Conservation (phyloP, 768 basidiomycete species). For the Amanita brunnescens region DNA sequence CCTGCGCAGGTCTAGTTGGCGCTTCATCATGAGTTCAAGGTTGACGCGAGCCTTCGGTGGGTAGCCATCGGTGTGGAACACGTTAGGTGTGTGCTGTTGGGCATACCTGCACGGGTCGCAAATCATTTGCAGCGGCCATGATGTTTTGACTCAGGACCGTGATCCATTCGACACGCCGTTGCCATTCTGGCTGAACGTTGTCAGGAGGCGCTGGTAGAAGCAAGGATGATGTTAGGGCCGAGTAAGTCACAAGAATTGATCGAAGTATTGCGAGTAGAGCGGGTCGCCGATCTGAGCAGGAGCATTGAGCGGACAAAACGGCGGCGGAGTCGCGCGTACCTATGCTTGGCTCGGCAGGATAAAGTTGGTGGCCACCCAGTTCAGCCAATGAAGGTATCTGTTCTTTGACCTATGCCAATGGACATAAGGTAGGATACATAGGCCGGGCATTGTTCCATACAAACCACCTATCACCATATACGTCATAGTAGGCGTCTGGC, state of each 20-base stretch:
- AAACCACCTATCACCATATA: conserved; percentile 88
- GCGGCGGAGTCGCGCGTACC: conserved; percentile 29
- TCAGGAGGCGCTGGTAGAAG: conserved; percentile 50
- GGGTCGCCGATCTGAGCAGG: conserved; percentile 58
- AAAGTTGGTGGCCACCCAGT: conserved; percentile 71
- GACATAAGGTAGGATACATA: conserved; percentile 5
- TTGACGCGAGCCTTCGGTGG: conserved; percentile 68
- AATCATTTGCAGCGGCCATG: conserved; percentile 83
- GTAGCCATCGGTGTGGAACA: background rate
- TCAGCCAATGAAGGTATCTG: conserved; percentile 76
- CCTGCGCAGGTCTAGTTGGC: conserved; percentile 64
- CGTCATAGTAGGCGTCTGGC: conserved; percentile 60
- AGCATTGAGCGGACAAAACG: background rate
- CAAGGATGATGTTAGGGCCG: conserved; percentile 59
- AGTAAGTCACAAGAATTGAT: conserved; percentile 75
- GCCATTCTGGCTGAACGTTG: conserved; percentile 57
- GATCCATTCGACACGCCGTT: conserved; percentile 73
- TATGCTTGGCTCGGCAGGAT: conserved; percentile 59
- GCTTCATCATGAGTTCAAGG: conserved; percentile 73
- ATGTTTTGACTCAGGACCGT: conserved; percentile 75
- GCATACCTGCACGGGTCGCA: conserved; percentile 76
- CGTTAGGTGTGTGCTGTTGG: background rate
- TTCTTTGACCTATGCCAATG: conserved; percentile 59
- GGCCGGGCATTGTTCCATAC: conserved; percentile 36
- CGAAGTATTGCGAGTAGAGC: conserved; percentile 64